Conservation (phyloP, 108 stramenopile species). For the Cyclostephanos tholiformis region DNA sequence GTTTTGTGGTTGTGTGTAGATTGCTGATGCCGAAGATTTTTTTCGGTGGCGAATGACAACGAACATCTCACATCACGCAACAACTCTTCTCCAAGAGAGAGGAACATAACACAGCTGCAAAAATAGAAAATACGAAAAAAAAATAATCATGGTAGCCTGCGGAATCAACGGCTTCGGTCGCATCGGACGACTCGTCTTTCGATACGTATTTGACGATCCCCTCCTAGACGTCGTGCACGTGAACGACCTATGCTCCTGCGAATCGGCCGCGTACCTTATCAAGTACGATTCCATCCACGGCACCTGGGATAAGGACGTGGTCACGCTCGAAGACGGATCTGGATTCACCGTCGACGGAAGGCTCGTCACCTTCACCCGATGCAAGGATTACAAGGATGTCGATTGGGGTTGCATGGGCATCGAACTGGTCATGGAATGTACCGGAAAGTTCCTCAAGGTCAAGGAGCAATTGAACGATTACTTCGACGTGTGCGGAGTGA, state of each 20-base stretch:
- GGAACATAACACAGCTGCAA: too few relatives aligned
- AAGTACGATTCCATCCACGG: conserved; percentile 96
- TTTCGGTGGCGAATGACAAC: too few relatives aligned
- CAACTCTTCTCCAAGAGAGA: too few relatives aligned
- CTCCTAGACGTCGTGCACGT: conserved; percentile 88
- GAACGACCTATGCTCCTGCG: conserved; percentile 89
- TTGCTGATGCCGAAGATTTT: too few relatives aligned
- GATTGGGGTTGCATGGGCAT: conserved; percentile 75
- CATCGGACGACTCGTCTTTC: conserved; percentile 90
- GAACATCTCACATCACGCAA: too few relatives aligned
- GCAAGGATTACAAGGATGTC: conserved; percentile 75
- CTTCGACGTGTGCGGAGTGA: conserved; percentile 78
- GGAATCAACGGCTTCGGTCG: conserved; percentile 95
- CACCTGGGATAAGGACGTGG: conserved; percentile 88
- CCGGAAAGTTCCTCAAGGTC: conserved; percentile 88
- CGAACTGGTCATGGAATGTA: conserved; percentile 93
- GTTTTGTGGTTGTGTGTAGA: too few relatives aligned
- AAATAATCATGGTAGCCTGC: conserved; percentile 81
- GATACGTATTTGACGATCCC: conserved; percentile 92
- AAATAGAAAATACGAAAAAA: too few relatives aligned
- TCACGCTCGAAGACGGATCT: conserved; percentile 57
- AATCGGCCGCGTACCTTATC: conserved; percentile 88
- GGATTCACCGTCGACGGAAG: conserved; percentile 90
- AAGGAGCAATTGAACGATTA: conserved; percentile 68
- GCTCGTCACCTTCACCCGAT: conserved; percentile 71